Conservation (phyloP, 805 yeast species). For the Myxozyma neglecta region DNA sequence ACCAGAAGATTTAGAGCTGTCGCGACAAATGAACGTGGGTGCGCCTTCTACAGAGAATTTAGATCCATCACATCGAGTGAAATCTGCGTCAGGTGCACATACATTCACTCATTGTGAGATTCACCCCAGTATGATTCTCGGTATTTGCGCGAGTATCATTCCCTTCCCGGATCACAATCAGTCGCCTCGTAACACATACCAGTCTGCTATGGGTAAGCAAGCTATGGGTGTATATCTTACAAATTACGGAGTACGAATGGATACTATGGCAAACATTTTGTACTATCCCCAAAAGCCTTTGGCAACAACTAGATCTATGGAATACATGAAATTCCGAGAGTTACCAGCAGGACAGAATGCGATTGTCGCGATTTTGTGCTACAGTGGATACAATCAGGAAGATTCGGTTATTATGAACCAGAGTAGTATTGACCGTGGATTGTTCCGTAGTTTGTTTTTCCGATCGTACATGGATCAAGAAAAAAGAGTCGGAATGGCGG, state of each 20-base stretch:
- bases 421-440: slow-evolving; percentile 93
- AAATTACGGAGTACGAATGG: slow-evolving; percentile 95
- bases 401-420: slow-evolving; percentile 99
- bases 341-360: slow-evolving; percentile 99
- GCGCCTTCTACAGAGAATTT: slow-evolving; percentile 49
- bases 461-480: slow-evolving; percentile 99
- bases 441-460: slow-evolving; percentile 92
- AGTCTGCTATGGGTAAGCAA: slow-evolving; percentile 99
- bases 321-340: slow-evolving; percentile 93
- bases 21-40: slow-evolving; percentile 44
- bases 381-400: slow-evolving; percentile 98
- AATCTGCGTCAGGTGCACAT: slow-evolving; percentile 61
- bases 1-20: slow-evolving; percentile 88
- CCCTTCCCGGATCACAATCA: slow-evolving; percentile 99
- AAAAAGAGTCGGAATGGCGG: slow-evolving; percentile 97
- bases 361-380: slow-evolving; percentile 95
- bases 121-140: slow-evolving; percentile 97
- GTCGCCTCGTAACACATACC: slow-evolving; percentile 98
- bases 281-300: slow-evolving; percentile 98
- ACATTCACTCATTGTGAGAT: slow-evolving; percentile 98
- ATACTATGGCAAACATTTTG: slow-evolving; percentile 96
- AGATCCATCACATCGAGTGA: slow-evolving; percentile 85
- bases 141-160: slow-evolving; percentile 97
- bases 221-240: slow-evolving; percentile 99
- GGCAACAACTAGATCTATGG: slow-evolving; percentile 98